phyloP scores from a whole-genome alignment of 345 rosid genomes.

The Bruguiera sexangula region DNA sequence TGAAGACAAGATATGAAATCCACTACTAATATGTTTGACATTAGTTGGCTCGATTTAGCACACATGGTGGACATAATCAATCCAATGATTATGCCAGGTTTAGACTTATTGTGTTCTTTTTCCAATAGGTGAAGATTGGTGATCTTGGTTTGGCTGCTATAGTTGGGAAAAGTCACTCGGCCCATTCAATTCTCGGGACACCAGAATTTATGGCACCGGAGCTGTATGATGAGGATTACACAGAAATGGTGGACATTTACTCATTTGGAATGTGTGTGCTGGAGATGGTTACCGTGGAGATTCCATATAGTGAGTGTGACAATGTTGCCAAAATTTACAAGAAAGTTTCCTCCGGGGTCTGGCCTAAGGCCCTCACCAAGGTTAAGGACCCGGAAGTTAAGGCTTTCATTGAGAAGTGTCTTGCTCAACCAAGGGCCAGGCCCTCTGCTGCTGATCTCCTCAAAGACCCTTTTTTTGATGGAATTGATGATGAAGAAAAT shows the following conservation, averaged over 20 bases:
- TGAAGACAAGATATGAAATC: too few relatives aligned
- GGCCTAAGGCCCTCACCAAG: conserved; percentile 7
- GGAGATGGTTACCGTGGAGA: conserved; percentile 19
- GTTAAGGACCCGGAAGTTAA: conserved; percentile 12
- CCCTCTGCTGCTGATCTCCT: conserved; percentile 14
- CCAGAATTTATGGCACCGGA: conserved; percentile 25
- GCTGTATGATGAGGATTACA: conserved; percentile 19
- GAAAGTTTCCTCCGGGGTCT: conserved; percentile 10
- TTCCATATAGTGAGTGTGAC: conserved; percentile 16
- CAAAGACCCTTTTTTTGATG: conserved; percentile 10
- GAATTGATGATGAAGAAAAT: conserved; percentile 1
- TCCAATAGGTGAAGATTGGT: conserved; percentile 13
- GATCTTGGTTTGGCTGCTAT: conserved; percentile 17
- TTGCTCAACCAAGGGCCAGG: conserved; percentile 8
- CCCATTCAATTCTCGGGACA: conserved; percentile 18
- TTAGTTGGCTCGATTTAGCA: too few relatives aligned
- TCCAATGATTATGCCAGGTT: too few relatives aligned
- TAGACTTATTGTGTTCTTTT: not conserved
- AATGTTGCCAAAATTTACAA: conserved; percentile 16
- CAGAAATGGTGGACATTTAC: conserved; percentile 19
- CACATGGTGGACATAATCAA: too few relatives aligned
- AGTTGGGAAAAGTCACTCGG: conserved; percentile 12
- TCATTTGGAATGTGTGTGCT: conserved; percentile 24
- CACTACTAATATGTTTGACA: too few relatives aligned
- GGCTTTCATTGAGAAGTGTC: conserved; percentile 16